A percentile compares a stretch with the other conserved stretches of the same genome.
Conservation (phyloP, 176 grass and related monocot species). For the Cocos nucifera region DNA sequence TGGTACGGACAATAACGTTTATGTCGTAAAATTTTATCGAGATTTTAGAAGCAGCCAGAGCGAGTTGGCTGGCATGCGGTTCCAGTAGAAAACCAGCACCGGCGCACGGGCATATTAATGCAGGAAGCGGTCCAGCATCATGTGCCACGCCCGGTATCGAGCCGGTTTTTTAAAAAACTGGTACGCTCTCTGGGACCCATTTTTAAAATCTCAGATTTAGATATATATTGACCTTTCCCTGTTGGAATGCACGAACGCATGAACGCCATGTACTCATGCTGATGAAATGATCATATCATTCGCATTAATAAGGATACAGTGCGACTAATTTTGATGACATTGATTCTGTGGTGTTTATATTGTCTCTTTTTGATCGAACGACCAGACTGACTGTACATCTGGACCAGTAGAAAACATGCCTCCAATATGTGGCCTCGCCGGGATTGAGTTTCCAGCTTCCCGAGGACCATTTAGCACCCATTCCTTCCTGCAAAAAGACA, state of each 20-base stretch:
- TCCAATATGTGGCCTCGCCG: slow-evolving; percentile 22
- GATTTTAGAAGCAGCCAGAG: too few relatives aligned
- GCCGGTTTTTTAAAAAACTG: too few relatives aligned
- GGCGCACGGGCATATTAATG: too few relatives aligned
- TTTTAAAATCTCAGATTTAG: too few relatives aligned
- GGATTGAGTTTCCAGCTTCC: slow-evolving; percentile 31
- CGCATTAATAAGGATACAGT: not conserved
- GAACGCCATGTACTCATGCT: slow-evolving; percentile 16
- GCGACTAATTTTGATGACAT: not conserved
- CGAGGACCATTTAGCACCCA: slow-evolving; percentile 33
- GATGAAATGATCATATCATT: slow-evolving; percentile 24
- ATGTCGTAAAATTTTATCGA: too few relatives aligned
- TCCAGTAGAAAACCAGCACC: too few relatives aligned
- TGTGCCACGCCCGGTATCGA: too few relatives aligned
- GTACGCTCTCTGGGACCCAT: too few relatives aligned
- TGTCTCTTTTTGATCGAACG: slow-evolving; percentile 53
- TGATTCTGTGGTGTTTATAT: slow-evolving; percentile 19
- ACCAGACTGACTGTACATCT: slow-evolving; percentile 70
- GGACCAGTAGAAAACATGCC: slow-evolving; percentile 59
- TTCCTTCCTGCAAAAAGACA: slow-evolving; percentile 32
- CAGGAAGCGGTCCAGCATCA: too few relatives aligned
- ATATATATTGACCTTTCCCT: too few relatives aligned
- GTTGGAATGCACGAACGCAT: not conserved
- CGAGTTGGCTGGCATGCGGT: too few relatives aligned
- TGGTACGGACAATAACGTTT: too few relatives aligned